Percentiles rank a stretch among this genome's conserved stretches.
Conservation (phyloP, 1,284 basidiomycete species). For the Tausonia pullulans region DNA sequence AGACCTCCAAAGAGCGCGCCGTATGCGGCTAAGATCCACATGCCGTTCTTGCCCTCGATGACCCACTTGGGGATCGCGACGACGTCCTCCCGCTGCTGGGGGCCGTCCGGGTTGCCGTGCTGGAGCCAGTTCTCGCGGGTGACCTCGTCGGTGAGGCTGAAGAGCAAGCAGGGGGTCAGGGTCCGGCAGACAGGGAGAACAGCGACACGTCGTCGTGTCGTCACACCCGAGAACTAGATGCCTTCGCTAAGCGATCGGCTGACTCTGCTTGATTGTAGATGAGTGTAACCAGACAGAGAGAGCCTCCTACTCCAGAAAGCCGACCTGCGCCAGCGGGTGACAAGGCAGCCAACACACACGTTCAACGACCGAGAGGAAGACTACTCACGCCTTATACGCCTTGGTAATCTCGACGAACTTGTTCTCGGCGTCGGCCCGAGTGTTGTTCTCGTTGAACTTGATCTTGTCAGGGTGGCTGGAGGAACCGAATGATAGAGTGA, state of each 20-base stretch:
- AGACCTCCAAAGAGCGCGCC: slow-evolving; percentile 75
- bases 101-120: slow-evolving; percentile 93
- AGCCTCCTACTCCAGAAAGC: not conserved
- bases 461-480: slow-evolving; percentile 94
- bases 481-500: slow-evolving; percentile 8
- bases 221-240: too few species aligned
- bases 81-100: slow-evolving; percentile 87
- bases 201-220: not conserved
- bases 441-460: slow-evolving; percentile 68
- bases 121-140: slow-evolving; percentile 84
- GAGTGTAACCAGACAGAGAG: not conserved
- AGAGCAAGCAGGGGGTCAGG: not conserved
- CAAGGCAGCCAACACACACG: too few species aligned
- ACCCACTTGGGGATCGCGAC: slow-evolving; percentile 95
- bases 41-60: slow-evolving; percentile 80
- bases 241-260: too few species aligned
- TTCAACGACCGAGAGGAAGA: not conserved
- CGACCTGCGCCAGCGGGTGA: too few species aligned
- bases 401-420: slow-evolving; percentile 92
- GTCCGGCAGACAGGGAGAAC: not conserved
- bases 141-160: slow-evolving; percentile 79
- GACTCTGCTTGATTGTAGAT: too few species aligned
- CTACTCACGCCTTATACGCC: slow-evolving; percentile 82
- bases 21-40: slow-evolving; percentile 81
- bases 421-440: slow-evolving; percentile 75